Conservation (phyloP, 2,329 filamentous ascomycete genomes). For the Botrytis aclada region DNA sequence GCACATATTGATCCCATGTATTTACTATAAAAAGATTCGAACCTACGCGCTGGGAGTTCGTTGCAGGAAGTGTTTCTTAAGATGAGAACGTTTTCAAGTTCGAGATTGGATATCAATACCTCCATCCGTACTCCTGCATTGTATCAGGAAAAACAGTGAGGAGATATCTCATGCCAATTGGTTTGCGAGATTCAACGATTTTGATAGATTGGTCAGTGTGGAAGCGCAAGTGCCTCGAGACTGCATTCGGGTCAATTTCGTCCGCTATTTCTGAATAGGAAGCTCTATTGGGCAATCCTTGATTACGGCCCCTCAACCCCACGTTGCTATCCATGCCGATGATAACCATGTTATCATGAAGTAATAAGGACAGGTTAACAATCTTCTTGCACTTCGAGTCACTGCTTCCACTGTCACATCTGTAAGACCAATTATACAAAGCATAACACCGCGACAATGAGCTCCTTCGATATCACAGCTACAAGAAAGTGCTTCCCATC, state of each 20-base stretch:
- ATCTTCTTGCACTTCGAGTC: not conserved
- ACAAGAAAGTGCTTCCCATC: slow-evolving; percentile 66
- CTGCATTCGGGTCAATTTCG: not conserved
- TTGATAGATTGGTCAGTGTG: not conserved
- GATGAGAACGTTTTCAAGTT: slow-evolving; percentile 13
- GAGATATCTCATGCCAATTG: slow-evolving; percentile 7
- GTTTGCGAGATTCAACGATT: not conserved
- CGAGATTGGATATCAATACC: slow-evolving; percentile 15
- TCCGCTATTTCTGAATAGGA: slow-evolving; percentile 18
- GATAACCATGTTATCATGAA: slow-evolving; percentile 1
- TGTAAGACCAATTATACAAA: not conserved
- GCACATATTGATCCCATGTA: not conserved
- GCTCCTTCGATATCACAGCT: slow-evolving; percentile 51
- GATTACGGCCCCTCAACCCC: slow-evolving; percentile 14
- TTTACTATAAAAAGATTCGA: not conserved
- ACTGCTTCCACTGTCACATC: not conserved
- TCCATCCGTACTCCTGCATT: not conserved
- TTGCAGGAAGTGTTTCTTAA: not conserved
- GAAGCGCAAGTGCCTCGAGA: not conserved
- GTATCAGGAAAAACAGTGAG: not conserved
- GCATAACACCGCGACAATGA: slow-evolving; percentile 26
- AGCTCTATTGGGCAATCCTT: slow-evolving; percentile 8
- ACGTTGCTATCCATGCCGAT: not conserved
- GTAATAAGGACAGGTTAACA: slow-evolving; percentile 5
- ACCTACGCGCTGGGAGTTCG: slow-evolving; percentile 8